phyloP scores from a whole-genome alignment of 306 rosid species.

The Neltuma alba region DNA sequence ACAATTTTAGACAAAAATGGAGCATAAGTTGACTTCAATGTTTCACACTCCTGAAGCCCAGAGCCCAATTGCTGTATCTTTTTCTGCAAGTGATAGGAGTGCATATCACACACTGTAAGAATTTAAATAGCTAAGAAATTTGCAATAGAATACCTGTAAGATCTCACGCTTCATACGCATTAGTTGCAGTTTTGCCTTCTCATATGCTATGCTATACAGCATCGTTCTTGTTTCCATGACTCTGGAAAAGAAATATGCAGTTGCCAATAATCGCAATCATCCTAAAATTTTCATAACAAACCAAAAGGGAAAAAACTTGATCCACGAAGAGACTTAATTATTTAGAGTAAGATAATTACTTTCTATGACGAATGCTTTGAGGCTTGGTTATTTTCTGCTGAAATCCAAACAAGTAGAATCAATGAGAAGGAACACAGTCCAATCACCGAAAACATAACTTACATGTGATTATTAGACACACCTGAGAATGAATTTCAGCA shows the following conservation, averaged over 20 bases:
- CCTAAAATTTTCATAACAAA: slow-evolving; percentile 32
- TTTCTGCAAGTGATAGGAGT: slow-evolving; percentile 57
- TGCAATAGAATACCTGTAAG: slow-evolving; percentile 60
- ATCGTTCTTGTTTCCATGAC: slow-evolving; percentile 59
- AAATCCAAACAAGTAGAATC: slow-evolving; percentile 43
- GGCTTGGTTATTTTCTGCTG: slow-evolving; percentile 48
- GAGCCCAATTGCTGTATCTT: slow-evolving; percentile 54
- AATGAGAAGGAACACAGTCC: slow-evolving; percentile 14
- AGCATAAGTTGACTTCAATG: slow-evolving; percentile 49
- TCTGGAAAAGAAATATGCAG: slow-evolving; percentile 52
- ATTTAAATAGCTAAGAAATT: slow-evolving; percentile 29
- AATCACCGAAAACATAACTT: neutral
- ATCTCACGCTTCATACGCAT: slow-evolving; percentile 58
- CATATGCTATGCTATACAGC: slow-evolving; percentile 55
- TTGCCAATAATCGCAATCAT: slow-evolving; percentile 28
- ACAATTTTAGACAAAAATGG: slow-evolving; percentile 41
- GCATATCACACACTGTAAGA: slow-evolving; percentile 35
- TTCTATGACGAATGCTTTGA: slow-evolving; percentile 49
- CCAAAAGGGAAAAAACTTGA: slow-evolving; percentile 25
- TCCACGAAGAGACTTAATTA: slow-evolving; percentile 20
- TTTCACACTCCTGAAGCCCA: slow-evolving; percentile 68
- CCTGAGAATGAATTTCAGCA: slow-evolving; percentile 80
- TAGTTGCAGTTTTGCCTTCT: slow-evolving; percentile 74
- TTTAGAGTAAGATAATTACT: slow-evolving; percentile 51
- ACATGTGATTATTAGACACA: slow-evolving; percentile 43